phyloP scores from a whole-genome alignment of 2,329 filamentous ascomycete genomes.

The Aspergillus unguis region DNA sequence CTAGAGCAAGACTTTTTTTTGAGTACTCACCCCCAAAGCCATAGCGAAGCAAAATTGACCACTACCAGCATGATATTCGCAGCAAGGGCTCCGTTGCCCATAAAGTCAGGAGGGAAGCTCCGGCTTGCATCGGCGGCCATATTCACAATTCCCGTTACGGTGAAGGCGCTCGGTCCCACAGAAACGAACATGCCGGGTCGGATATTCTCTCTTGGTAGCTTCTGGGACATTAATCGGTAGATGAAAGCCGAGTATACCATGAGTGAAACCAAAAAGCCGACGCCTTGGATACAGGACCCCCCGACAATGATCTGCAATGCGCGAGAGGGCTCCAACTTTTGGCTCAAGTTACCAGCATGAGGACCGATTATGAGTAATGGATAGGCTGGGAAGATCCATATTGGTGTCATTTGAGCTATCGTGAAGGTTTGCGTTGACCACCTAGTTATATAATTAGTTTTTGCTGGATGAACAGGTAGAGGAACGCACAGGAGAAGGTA shows the following conservation, averaged over 20 bases:
- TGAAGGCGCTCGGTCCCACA: constrained; percentile 72
- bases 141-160: constrained; percentile 57
- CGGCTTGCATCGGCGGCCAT: constrained; percentile 54
- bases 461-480: not conserved
- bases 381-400: constrained; percentile 86
- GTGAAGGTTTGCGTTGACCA: constrained; percentile 66
- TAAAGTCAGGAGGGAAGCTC: constrained; percentile 52
- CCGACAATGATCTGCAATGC: constrained; percentile 58
- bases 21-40: constrained; percentile 65
- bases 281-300: constrained; percentile 60
- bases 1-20: not conserved
- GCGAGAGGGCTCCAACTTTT: constrained; percentile 41
- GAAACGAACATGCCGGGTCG: constrained; percentile 83
- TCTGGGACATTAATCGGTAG: constrained; percentile 84
- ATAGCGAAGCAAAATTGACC: constrained; percentile 65
- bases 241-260: constrained; percentile 84
- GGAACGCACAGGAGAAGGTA: constrained; percentile 65
- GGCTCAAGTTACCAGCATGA: constrained; percentile 60
- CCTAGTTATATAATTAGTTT: constrained; percentile 30
- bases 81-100: constrained; percentile 55
- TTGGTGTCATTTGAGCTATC: constrained; percentile 79
- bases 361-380: constrained; percentile 74
- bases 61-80: constrained; percentile 55
- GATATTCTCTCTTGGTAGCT: constrained; percentile 70
- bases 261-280: constrained; percentile 63